phyloP scores from a whole-genome alignment of 208 protist species.

The Wallacemonas collosoma region DNA sequence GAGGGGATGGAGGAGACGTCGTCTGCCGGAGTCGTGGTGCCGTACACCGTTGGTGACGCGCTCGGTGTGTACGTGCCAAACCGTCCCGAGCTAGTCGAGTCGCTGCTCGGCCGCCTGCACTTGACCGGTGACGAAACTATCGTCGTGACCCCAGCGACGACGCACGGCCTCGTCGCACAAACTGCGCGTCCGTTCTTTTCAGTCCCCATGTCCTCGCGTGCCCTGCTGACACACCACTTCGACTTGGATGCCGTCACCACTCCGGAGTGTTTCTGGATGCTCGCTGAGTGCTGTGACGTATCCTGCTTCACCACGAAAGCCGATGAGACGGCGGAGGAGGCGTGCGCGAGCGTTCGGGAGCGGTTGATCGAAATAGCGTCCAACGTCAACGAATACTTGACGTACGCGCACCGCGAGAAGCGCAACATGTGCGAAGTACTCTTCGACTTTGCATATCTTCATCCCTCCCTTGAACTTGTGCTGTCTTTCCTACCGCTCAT shows the following conservation, averaged over 20 bases:
- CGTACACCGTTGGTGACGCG: constrained; percentile 79
- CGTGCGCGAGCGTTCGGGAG: constrained; percentile 42
- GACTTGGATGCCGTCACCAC: constrained; percentile 79
- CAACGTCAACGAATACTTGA: constrained; percentile 69
- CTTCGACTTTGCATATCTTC: constrained; percentile 65
- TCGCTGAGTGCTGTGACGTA: constrained; percentile 44
- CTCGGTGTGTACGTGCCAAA: constrained; percentile 80
- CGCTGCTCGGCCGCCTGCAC: constrained; percentile 42
- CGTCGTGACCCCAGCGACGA: constrained; percentile 40
- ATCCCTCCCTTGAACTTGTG: constrained; percentile 54
- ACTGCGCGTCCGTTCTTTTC: constrained; percentile 55
- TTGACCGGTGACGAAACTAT: constrained; percentile 47
- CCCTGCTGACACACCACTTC: constrained; percentile 67
- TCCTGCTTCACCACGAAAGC: constrained; percentile 6
- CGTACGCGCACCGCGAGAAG: constrained; percentile 87
- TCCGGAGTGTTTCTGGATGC: constrained; percentile 82
- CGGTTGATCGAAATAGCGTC: constrained; percentile 75
- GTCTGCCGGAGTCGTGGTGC: background rate
- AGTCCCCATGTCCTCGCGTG: constrained; percentile 43
- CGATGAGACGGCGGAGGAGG: constrained; percentile 27
- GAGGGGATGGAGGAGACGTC: background rate
- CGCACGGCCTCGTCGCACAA: constrained; percentile 55
- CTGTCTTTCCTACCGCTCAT: constrained; percentile 66
- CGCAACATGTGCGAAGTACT: constrained; percentile 89
- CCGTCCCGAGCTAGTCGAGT: constrained; percentile 46